Conservation (phyloP, 441 rosid genomes). For the Raphanus hybrid region DNA sequence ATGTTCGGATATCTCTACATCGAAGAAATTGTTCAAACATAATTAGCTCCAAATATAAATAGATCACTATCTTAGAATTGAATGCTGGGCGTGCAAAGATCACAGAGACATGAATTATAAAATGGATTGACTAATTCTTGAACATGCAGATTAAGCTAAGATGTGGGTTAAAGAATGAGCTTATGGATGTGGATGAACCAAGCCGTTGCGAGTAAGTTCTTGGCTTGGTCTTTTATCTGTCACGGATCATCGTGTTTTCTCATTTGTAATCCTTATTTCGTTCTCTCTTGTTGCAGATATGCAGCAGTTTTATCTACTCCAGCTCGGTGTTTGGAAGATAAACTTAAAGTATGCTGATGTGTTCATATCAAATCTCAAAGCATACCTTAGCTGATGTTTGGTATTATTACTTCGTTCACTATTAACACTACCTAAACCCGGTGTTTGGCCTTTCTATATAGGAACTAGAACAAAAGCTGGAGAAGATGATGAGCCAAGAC, state of each 20-base stretch:
- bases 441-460: slow-evolving; percentile 33
- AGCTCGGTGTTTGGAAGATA: slow-evolving; percentile 76
- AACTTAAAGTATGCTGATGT: slow-evolving; percentile 60
- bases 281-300: slow-evolving; percentile 58
- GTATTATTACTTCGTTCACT: no score
- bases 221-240: not conserved
- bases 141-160: slow-evolving; percentile 72
- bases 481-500: slow-evolving; percentile 68
- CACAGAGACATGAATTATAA: not conserved
- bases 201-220: slow-evolving; percentile 94
- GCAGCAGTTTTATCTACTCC: slow-evolving; percentile 78
- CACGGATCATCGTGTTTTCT: no score
- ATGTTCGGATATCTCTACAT: not conserved
- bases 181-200: slow-evolving; percentile 91
- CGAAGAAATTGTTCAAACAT: not conserved
- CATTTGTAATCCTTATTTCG: not conserved
- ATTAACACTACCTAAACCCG: not conserved
- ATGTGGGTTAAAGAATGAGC: slow-evolving; percentile 83
- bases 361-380: not conserved
- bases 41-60: not conserved
- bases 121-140: slow-evolving; percentile 15
- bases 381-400: not conserved
- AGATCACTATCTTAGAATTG: not conserved
- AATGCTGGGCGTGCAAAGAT: slow-evolving; percentile 16
- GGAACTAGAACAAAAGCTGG: slow-evolving; percentile 81